Evolutionary conservation across 164 flowering plant genomes (phyloP).

Genomic region (Vitis riparia): DNA sequence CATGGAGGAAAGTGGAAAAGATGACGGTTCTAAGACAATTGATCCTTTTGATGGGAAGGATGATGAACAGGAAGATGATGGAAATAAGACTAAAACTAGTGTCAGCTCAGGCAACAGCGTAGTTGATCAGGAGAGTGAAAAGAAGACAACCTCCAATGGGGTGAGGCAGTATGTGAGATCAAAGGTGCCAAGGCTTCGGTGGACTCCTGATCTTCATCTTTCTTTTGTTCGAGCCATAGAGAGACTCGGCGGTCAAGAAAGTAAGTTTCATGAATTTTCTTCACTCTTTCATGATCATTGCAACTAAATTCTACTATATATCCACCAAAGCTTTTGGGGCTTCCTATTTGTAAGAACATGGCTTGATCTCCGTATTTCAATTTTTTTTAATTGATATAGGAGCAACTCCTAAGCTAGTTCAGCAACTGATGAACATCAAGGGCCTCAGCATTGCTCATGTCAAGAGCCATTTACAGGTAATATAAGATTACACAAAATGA

Average conservation of each 20-base stretch:
- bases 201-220: slow-evolving; percentile 24
- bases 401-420: slow-evolving; percentile 27
- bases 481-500: not conserved
- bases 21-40: not conserved
- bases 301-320: too few relatives aligned
- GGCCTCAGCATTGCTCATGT: slow-evolving; percentile 29
- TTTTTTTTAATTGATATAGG: slow-evolving; percentile 10
- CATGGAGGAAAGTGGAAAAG: slow-evolving; percentile 4
- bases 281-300: not conserved
- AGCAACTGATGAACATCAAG: slow-evolving; percentile 29
- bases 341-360: not conserved
- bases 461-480: slow-evolving; percentile 32
- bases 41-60: not conserved
- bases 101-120: slow-evolving; percentile 21
- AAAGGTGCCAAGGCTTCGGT: slow-evolving; percentile 23
- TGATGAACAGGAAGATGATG: slow-evolving; percentile 13
- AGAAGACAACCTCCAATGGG: slow-evolving; percentile 4
- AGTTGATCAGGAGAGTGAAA: slow-evolving; percentile 20
- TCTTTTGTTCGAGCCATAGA: slow-evolving; percentile 26
- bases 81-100: slow-evolving; percentile 12
- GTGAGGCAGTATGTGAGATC: slow-evolving; percentile 24
- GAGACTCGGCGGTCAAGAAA: slow-evolving; percentile 25
- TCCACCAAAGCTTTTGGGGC: not conserved
- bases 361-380: not conserved
- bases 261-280: slow-evolving; percentile 9